phyloP scores from a whole-genome alignment of 352 stramenopile species.

The Pythium pyrilobum region DNA sequence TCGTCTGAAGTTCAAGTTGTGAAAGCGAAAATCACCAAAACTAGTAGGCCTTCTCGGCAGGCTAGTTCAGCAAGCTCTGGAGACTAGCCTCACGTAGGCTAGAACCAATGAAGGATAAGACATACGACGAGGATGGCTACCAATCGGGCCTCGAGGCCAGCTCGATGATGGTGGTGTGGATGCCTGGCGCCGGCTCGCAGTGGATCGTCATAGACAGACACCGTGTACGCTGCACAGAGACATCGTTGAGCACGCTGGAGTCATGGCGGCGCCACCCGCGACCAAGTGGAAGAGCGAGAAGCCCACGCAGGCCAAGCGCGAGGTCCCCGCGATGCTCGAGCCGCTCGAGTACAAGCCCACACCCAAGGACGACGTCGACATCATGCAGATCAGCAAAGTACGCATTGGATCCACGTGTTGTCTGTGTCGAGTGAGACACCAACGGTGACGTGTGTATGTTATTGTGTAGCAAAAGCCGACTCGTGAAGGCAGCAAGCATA shows the following conservation, averaged over 20 bases:
- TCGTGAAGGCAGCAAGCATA: constrained; percentile 44
- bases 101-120: not conserved
- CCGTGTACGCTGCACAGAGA: no score
- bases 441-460: no score
- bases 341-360: constrained; percentile 64
- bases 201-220: no score
- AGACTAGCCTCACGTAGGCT: not conserved
- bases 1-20: not conserved
- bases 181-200: not conserved
- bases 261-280: constrained; percentile 14
- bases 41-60: no score
- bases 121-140: constrained; percentile 3
- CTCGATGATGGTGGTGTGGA: not conserved
- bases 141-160: no score
- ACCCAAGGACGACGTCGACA: constrained; percentile 48
- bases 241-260: not conserved
- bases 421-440: no score
- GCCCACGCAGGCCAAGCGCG: constrained; percentile 14
- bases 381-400: constrained; percentile 50
- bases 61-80: no score
- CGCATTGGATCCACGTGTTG: not conserved
- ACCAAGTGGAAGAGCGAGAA: constrained; percentile 24
- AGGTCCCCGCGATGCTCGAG: constrained; percentile 40
- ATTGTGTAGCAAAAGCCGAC: constrained; percentile 26
- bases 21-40: not conserved